These are phyloP conservation scores for Paramecium pentaurelia DNA, from an alignment of 73 alveolate species.

Conservation along the genomic window DNA sequence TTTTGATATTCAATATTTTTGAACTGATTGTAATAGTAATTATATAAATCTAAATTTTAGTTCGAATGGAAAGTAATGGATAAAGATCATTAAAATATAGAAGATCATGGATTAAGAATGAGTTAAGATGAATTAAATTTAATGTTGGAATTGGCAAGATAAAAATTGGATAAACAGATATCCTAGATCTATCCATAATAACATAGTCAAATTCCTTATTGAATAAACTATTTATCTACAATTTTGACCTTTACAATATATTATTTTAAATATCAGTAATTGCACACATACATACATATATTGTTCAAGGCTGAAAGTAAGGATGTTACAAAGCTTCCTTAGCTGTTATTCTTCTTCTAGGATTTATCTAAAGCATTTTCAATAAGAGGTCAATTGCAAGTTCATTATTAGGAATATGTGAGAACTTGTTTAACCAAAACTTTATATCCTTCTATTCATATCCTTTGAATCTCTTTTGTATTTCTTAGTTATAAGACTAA, in stretches of 20 bases:
- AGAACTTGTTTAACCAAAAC: background rate
- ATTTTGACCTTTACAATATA: background rate
- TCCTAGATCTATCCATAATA: background rate
- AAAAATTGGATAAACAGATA: background rate
- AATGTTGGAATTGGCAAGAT: background rate
- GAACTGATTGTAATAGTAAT: background rate
- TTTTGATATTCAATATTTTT: background rate
- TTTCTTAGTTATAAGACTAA: background rate
- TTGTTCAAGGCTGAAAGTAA: background rate
- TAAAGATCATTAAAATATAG: background rate
- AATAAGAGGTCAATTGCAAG: constrained; percentile 12
- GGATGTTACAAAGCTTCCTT: constrained; percentile 53
- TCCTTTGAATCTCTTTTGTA: constrained; percentile 30
- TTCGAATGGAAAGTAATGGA: constrained; percentile 21
- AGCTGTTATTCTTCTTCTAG: constrained; percentile 53
- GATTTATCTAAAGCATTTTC: constrained; percentile 15
- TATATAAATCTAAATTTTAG: background rate
- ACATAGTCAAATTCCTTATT: background rate
- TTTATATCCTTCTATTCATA: background rate
- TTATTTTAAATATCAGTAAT: background rate
- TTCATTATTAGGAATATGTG: constrained; percentile 10
- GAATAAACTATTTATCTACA: background rate
- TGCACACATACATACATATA: background rate
- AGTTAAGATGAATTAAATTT: background rate
- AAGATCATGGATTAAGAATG: background rate